A percentile compares a stretch with the other conserved stretches of the same genome.
These are phyloP conservation scores for Nevesoporus exiguus DNA, from an alignment of 768 basidiomycete species.

Conservation along the genomic window DNA sequence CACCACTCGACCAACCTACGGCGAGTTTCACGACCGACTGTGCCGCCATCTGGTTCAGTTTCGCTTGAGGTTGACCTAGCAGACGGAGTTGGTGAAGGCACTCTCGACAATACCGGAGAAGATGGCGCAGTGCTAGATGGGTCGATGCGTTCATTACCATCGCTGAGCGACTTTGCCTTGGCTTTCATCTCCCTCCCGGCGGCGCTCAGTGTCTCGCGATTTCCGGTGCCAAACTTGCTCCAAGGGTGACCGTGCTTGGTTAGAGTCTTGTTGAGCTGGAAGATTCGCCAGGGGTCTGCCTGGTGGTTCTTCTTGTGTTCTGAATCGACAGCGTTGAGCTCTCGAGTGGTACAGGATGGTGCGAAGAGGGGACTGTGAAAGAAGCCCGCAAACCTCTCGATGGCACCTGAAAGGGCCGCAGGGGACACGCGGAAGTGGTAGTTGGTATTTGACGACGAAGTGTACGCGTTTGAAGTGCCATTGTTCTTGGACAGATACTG, in stretches of 20 bases:
- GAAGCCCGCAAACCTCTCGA: conserved; percentile 79
- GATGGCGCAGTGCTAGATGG: conserved; percentile 25
- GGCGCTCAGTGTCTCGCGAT: conserved; percentile 65
- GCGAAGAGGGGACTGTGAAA: conserved; percentile 92
- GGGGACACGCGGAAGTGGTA: conserved; percentile 76
- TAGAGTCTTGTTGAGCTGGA: conserved; percentile 88
- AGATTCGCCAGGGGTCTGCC: conserved; percentile 88
- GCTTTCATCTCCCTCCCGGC: conserved; percentile 56
- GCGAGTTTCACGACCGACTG: conserved; percentile 74
- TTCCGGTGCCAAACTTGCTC: conserved; percentile 91
- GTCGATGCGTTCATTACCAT: conserved; percentile 21
- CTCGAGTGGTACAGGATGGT: conserved; percentile 80
- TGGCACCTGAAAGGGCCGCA: conserved; percentile 59
- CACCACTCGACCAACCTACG: conserved; percentile 84
- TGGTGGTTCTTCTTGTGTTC: conserved; percentile 98
- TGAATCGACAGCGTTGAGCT: conserved; percentile 94
- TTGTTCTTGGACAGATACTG: conserved; percentile 80
- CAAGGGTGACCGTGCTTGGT: conserved; percentile 77
- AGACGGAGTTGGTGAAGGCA: conserved; percentile 59
- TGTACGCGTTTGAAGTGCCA: conserved; percentile 90
- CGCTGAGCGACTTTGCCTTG: conserved; percentile 39
- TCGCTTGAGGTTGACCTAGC: conserved; percentile 51
- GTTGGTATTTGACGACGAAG: conserved; percentile 88
- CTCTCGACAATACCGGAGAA: conserved; percentile 52
- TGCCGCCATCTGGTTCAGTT: conserved; percentile 69